Base-by-base conservation (phyloP, 305 asterid genomes). In the Fraxinus dipetala region DNA sequence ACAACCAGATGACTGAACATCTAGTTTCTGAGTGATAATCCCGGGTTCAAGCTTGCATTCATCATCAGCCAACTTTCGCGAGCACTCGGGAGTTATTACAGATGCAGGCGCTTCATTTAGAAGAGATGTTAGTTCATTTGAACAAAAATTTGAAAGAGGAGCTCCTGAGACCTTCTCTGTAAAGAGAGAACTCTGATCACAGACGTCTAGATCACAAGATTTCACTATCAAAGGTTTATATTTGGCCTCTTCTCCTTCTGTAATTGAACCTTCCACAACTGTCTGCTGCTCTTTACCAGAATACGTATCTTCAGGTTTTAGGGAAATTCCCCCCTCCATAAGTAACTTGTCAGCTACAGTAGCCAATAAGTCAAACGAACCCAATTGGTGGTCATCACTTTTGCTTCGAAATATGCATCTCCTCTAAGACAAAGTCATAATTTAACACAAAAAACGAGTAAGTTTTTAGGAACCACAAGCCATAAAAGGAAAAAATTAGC, bases 291-390 rank as follows among this genome's bases (percentile, higher is more conserved):
- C 91, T 79, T 85, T 86, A 51, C 77, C 79, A 31, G 82, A 72
- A 24, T 85, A 80, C 72, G 86, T 76, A 84, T 85, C 87, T 45
- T 61, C 82, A 79, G 90, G 78, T 77, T 82, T 86, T 31, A 89
- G 91, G 70, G 89, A 76, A 80, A n/a, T 83, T 84, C 86, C 91
- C 61, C 94, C 91, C 82, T 94, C 97, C 40, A 85, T 85, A 72
- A 92, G 87, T 81, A 94, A 84, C 88, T 91, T 91, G 38, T 97
- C 97, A 34, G 99, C 99, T 77, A 94, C 90, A 75, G 96, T 86
- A 78, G 99, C 97, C 90, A 94, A 83, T 84, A 95, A 86, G 84
- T 93, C 97, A 73, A 95, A 94, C 36, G 96, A 95, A 79, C 95
- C 92, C 87, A 89, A 89, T 85, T 88, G 90, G 76, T 87, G 85